Evolutionary conservation across 1,284 basidiomycete species (phyloP).

Genomic region (Melampsora abietis-canadensis): DNA sequence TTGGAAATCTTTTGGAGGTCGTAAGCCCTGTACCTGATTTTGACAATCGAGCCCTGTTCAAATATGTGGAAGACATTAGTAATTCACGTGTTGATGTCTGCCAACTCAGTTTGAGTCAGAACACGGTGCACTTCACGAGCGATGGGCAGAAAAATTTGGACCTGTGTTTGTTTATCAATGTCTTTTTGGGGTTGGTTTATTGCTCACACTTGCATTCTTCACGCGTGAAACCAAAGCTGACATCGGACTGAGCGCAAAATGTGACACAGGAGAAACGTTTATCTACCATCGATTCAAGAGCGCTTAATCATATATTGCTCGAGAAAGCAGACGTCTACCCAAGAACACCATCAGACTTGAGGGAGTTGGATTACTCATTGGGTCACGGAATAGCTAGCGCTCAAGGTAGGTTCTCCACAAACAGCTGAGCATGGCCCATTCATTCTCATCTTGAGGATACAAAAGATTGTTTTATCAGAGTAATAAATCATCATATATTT

Average conservation of each 20-base stretch:
- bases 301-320: constrained; percentile 62
- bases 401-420: neutral
- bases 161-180: constrained; percentile 8
- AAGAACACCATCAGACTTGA: constrained; percentile 64
- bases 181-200: constrained; percentile 12
- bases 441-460: too few relatives aligned
- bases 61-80: too few relatives aligned
- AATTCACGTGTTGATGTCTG: too few relatives aligned
- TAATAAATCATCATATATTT: neutral
- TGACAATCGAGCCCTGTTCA: too few relatives aligned
- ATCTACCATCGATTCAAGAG: constrained; percentile 63
- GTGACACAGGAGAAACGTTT: constrained; percentile 54
- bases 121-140: constrained; percentile 6
- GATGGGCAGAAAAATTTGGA: constrained; percentile 1
- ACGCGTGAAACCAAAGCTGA: too few relatives aligned
- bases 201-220: neutral
- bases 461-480: neutral
- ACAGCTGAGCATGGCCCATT: neutral
- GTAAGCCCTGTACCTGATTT: neutral
- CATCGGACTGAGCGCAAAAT: too few relatives aligned
- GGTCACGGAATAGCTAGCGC: constrained; percentile 46
- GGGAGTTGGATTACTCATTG: constrained; percentile 57
- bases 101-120: neutral
- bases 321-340: constrained; percentile 63
- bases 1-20: constrained; percentile 5